Percentiles rank a stretch among this genome's conserved stretches.
Conservation (phyloP, 495 filamentous ascomycete genomes). For the Penicillium chermesinum region DNA sequence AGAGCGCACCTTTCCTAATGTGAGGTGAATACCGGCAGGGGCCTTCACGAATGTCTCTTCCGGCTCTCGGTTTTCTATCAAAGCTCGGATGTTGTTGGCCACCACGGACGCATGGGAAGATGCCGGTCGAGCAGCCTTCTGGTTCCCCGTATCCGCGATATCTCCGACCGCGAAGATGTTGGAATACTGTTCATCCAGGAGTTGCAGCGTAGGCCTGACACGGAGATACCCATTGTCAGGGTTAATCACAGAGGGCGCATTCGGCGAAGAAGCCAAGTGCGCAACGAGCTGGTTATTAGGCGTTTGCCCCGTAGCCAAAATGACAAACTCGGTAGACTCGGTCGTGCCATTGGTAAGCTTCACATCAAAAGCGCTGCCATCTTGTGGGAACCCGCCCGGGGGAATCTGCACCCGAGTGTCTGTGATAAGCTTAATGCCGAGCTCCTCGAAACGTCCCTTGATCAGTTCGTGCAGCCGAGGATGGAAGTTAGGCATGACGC, state of each 20-base stretch:
- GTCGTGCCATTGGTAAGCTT: conserved; percentile 14
- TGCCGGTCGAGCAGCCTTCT: conserved; percentile 51
- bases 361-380: not conserved
- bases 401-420: conserved; percentile 33
- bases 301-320: conserved; percentile 53
- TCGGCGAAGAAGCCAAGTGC: conserved; percentile 28
- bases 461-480: conserved; percentile 43
- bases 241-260: conserved; percentile 37
- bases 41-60: conserved; percentile 29
- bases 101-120: conserved; percentile 48
- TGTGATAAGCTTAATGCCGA: conserved; percentile 34
- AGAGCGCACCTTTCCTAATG: conserved; percentile 42
- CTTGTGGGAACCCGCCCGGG: conserved; percentile 22
- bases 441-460: conserved; percentile 34
- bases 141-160: conserved; percentile 54
- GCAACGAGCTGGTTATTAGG: conserved; percentile 50
- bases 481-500: conserved; percentile 52
- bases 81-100: conserved; percentile 46
- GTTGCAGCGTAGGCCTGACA: conserved; percentile 53
- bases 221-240: conserved; percentile 46
- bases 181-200: conserved; percentile 40
- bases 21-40: conserved; percentile 44
- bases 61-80: conserved; percentile 34
- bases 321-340: conserved; percentile 35
- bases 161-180: conserved; percentile 58